Evolutionary conservation across 2,329 filamentous ascomycete species (phyloP).

Genomic region (Aspergillus viridinutans): DNA sequence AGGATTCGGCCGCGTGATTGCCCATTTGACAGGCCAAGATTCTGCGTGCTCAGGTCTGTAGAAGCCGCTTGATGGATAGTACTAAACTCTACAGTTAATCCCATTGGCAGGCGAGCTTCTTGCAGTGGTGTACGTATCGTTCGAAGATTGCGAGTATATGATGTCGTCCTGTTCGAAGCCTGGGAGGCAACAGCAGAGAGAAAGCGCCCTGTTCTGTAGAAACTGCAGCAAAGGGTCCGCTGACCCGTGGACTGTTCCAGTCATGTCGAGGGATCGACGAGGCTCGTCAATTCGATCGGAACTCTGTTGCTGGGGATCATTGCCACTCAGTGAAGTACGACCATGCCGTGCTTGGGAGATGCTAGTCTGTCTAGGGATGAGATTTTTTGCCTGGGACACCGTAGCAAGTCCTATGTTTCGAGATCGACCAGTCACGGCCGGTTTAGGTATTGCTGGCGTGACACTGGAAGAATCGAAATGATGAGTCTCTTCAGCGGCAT

Average conservation of each 20-base stretch:
- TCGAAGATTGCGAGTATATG: slow-evolving; percentile 7
- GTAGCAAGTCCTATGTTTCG: neutral
- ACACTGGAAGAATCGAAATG: neutral
- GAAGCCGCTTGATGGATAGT: neutral
- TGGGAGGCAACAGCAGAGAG: slow-evolving; percentile 6
- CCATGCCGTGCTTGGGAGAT: neutral
- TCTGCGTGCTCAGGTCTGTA: neutral
- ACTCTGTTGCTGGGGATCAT: neutral
- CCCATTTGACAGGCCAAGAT: neutral
- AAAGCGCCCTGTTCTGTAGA: slow-evolving; percentile 1
- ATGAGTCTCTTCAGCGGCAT: neutral
- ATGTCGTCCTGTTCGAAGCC: neutral
- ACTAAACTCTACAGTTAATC: neutral
- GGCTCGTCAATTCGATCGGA: neutral
- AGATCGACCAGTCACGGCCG: neutral
- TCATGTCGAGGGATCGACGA: slow-evolving; percentile 5
- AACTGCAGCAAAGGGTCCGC: slow-evolving; percentile 2
- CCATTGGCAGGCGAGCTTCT: slow-evolving; percentile 3
- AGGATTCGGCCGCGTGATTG: neutral
- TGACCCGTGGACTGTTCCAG: neutral
- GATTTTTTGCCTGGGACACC: neutral
- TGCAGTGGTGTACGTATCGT: slow-evolving; percentile 15
- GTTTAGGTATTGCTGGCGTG: neutral
- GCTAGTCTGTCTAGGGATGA: neutral
- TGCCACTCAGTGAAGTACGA: neutral